Evolutionary conservation across 805 yeast species (phyloP), one percentile per base, ranked within the genome.

Genomic region (Jamesozyma jinghongensis): DNA sequence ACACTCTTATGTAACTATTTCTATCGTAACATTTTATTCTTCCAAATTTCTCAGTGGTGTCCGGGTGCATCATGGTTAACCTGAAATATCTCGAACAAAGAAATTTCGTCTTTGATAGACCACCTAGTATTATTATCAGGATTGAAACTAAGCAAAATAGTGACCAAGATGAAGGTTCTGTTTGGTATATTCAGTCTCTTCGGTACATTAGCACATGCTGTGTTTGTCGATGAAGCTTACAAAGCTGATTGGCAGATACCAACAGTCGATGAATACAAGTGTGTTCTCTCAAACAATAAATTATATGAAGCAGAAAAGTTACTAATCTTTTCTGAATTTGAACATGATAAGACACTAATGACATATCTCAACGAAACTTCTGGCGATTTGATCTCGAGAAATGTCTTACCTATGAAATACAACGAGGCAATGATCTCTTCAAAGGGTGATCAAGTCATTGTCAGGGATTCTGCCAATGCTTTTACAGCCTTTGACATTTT

Each of bases 191-290:
- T 37, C 13, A 31, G 40, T 31, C 18, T 22, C 14, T 37, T 2
- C 14, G 14, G n/a, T 18, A 18, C 30, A n/a, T 25, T 38, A 7
- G 56, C 47, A 14, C 48, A 35, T 48, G 68, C 68, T 0, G 59
- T 69, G 4, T 67, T 59, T 47, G 59, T 67, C 19, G 81, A 76
- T 40, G 79, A 76, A 44, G 77, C 79, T 0, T 74, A 70, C 52
- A 57, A 58, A 14, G 63, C 63, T 27, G 85, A 79, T 49, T 77
- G 81, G 80, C 70, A 74, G 35, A 54, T 67, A 7, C 63, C 62
- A 25, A 69, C 67, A 37, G 56, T 73, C 22, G 80, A 80, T 1
- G 48, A 53, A 5, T 61, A 70, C 35, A 40, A 49, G 16, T 52
- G 61, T 41, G 50, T 55, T n/a, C 19, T 49, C 1, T 44, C 43